Base-by-base conservation (phyloP, 2,329 filamentous ascomycete species). In the Clonostachys rosea region DNA sequence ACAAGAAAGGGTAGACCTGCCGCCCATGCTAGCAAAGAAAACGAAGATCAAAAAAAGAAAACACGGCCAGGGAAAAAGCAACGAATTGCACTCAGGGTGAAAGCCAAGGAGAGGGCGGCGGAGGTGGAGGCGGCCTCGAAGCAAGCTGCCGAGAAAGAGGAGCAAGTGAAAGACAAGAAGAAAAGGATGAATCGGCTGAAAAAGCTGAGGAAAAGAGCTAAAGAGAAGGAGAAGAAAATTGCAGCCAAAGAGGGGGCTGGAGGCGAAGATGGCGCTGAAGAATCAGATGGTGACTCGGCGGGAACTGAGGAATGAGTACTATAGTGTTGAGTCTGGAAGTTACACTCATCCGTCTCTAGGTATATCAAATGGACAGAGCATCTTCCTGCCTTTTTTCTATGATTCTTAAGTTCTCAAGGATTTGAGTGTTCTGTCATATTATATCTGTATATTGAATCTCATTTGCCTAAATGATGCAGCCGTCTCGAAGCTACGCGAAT, bases 141-240 rank as follows among this genome's bases (percentile, higher is more conserved):
- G 33, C 58, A 69, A 48, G 64, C 58, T 5, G 63, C 58, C 30
- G 69, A 66, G 52, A 64, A 68, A 47, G 67, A 69, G 16, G 84
- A 80, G 62, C 79, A 81, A 56, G 74, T 80, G 53, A 69, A 64
- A 54, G 76, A 79, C 49, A 81, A 81, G 70, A 82, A 81, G 67
- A 81, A 81, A 65, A 70, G 79, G 53, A 58, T 81, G 52, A 85
- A 85, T 54, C 64, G 78, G 48, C 61, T 75, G 54, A 83, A 79
- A 68, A 83, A 84, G 66, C 54, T 83, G 50, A 78, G 79, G 61
- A 70, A 73, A 56, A 73, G 74, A 56, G 70, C 74, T 40, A 84
- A 84, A 63, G 78, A 74, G 52, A 79, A 72, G 59, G 75, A 75
- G 55, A 69, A 70, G 64, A 83, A 80, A 55, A n/a, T 53, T 62